Percentiles rank a stretch among this genome's conserved stretches.
Evolutionary conservation across 2,329 filamentous ascomycete genomes (phyloP).

Genomic region (Aspergillus sojae): DNA sequence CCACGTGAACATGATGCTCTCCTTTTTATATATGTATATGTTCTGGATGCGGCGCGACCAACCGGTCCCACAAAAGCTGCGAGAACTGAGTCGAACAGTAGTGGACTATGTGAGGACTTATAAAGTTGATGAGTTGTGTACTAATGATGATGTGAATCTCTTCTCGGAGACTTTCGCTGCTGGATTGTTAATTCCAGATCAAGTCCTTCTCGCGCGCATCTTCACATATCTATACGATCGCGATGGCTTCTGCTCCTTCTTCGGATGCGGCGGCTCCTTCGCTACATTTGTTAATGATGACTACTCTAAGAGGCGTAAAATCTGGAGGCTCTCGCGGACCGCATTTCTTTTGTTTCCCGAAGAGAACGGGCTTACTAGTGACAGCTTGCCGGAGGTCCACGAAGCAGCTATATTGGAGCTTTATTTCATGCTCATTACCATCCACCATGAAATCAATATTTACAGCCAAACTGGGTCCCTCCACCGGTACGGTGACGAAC

Average conservation of each 20-base stretch:
- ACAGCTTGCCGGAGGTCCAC: constrained; percentile 2
- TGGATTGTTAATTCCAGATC: constrained; percentile 5
- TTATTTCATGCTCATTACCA: constrained; percentile 13
- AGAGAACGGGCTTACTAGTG: background rate
- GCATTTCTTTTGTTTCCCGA: constrained; percentile 5
- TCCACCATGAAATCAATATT: constrained; percentile 16
- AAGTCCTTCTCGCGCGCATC: constrained; percentile 12
- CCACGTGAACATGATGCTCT: constrained; percentile 16
- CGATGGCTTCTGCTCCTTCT: constrained; percentile 15
- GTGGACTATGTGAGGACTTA: constrained; percentile 5
- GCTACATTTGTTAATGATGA: constrained; percentile 9
- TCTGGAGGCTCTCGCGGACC: constrained; percentile 14
- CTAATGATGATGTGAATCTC: constrained; percentile 1
- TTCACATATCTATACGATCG: constrained; percentile 16
- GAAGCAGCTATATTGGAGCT: constrained; percentile 12
- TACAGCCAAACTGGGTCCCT: constrained; percentile 1
- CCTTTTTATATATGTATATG: constrained; percentile 16
- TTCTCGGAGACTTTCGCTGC: background rate
- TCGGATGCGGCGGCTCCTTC: constrained; percentile 16
- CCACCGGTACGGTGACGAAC: background rate
- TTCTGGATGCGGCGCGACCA: constrained; percentile 16
- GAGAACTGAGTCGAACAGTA: constrained; percentile 7
- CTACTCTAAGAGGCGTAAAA: constrained; percentile 1
- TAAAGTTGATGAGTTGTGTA: constrained; percentile 10
- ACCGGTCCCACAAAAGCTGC: constrained; percentile 8